Evolutionary conservation across 208 protist genomes (phyloP).

Genomic region (Leishmania arabica): DNA sequence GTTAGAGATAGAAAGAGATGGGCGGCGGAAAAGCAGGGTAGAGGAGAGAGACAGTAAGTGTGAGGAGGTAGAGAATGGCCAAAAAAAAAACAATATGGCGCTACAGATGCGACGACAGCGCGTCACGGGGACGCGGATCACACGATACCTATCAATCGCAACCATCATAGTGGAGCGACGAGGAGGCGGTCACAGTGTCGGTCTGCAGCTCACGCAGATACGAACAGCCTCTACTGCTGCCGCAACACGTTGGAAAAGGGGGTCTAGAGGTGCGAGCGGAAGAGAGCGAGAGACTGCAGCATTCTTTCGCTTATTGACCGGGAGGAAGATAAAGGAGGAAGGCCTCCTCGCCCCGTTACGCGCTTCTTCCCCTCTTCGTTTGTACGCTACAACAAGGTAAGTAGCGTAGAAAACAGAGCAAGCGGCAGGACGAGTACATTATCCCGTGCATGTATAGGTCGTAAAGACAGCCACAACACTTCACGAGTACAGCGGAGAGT

Average conservation of each 20-base stretch:
- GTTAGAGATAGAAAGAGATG: not conserved
- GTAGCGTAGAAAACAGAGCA: too few relatives aligned
- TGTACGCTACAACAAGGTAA: too few relatives aligned
- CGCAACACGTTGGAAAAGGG: not conserved
- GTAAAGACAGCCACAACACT: too few relatives aligned
- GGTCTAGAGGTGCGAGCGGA: not conserved
- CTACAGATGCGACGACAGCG: not conserved
- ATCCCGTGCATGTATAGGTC: too few relatives aligned
- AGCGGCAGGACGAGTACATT: too few relatives aligned
- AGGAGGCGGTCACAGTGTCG: not conserved
- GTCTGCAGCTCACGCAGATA: not conserved
- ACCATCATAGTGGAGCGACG: not conserved
- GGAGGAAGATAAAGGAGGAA: too few relatives aligned
- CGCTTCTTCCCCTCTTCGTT: too few relatives aligned
- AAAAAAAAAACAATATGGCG: not conserved
- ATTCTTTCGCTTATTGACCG: too few relatives aligned
- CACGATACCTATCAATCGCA: not conserved
- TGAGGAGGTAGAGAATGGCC: not conserved
- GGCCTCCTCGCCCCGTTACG: too few relatives aligned
- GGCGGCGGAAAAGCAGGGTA: not conserved
- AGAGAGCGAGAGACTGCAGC: not conserved
- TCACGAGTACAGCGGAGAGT: too few relatives aligned
- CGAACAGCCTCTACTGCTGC: not conserved
- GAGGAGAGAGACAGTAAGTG: not conserved
- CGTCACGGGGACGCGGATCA: not conserved